These are phyloP conservation scores for Tilletia horrida DNA, from an alignment of 1,284 basidiomycete species.

Conservation along the genomic window DNA sequence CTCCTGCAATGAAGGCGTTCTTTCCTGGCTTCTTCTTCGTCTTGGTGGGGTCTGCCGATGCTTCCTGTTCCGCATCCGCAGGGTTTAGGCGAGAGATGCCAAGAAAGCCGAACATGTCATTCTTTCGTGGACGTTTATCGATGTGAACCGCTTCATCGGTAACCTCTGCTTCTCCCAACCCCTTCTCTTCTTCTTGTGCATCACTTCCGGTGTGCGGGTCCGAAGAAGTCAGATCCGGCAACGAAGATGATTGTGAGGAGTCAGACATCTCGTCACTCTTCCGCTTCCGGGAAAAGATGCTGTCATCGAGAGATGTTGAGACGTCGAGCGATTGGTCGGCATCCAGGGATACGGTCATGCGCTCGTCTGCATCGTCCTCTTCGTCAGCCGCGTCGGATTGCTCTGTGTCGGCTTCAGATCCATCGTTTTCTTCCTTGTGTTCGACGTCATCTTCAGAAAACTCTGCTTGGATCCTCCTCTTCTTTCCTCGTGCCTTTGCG, in stretches of 20 bases:
- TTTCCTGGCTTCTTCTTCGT: constrained; percentile 23
- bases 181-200: not conserved
- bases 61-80: not conserved
- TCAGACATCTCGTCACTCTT: too few species aligned
- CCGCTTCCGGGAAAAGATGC: too few species aligned
- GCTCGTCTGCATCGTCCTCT: not conserved
- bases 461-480: too few species aligned
- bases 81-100: not conserved
- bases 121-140: too few species aligned
- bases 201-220: not conserved
- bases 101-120: not conserved
- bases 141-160: not conserved
- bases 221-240: too few species aligned
- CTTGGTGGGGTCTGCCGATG: not conserved
- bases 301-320: too few species aligned
- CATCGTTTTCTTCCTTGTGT: too few species aligned
- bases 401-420: not conserved
- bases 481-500: too few species aligned
- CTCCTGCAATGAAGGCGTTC: constrained; percentile 45
- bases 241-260: too few species aligned
- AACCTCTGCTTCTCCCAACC: not conserved
- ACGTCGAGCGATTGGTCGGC: too few species aligned
- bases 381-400: not conserved
- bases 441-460: too few species aligned
- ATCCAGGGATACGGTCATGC: not conserved